Base-by-base conservation (phyloP, 2,329 filamentous ascomycete genomes). In the Venturia effusa region DNA sequence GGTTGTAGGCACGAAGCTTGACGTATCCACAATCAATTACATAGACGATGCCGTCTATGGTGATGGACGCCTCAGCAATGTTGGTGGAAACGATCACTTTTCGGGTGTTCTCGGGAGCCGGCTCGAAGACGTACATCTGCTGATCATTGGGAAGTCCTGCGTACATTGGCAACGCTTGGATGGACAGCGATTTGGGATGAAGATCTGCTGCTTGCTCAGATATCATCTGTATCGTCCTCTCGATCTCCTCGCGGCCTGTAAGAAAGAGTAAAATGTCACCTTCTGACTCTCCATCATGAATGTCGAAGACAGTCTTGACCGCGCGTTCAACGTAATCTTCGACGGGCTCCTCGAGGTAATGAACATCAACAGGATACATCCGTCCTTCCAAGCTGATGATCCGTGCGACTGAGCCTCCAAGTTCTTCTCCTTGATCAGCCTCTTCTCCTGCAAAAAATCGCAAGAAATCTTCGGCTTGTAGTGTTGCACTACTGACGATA, bases 81-180 rank as follows among this genome's bases (percentile, higher is more conserved):
- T 97, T 97, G 65, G 94, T 97, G 4, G 90, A 88, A 68, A 97
- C 87, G 41, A 99, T 89, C 45, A 97, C 89, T 72, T 97, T 97
- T 51, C 94, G 84, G 1, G 87, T 92, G 65, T 92, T 88, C 66
- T 90, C 86, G 0, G 90, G 86, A 1, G 92, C 80, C 63, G 88
- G 86, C 69, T 96, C 91, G 72, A 97, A 97, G 48, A 97, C 88
- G 68, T 92, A 92, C 85, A 96, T 93, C 72, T 97, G 94, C 71
- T 97, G 87, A 67, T 97, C 92, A 10, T 88, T 91, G 1, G 91
- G 85, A 6, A 97, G 82, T 1, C 93, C 94, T 4, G 94, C 91
- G 72, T 95, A 97, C 0, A 97, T 81, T 1, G 93, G 92, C 10
- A 97, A 76, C 4, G 89, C 81, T 65, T 89, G 80, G 8, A 96